A percentile compares a stretch with the other conserved stretches of the same genome.
Conservation (phyloP, 768 basidiomycete genomes). For the Pholiota microspora region DNA sequence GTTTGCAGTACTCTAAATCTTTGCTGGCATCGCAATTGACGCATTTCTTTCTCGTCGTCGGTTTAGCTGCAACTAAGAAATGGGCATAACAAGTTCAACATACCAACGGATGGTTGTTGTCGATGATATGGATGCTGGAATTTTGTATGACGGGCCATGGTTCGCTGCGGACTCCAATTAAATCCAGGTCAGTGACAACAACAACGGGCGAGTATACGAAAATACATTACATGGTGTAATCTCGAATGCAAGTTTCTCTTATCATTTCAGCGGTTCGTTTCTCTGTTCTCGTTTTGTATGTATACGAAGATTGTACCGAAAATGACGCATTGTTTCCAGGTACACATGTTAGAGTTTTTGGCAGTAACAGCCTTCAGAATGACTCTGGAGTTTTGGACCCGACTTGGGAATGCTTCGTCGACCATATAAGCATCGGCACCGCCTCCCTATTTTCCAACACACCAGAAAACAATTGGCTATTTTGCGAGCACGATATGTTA, state of each 20-base stretch:
- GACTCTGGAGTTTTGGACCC: slow-evolving; percentile 7
- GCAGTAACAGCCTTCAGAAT: slow-evolving; percentile 14
- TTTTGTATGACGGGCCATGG: slow-evolving; percentile 17
- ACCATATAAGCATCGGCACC: slow-evolving; percentile 22
- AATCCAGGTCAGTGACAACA: slow-evolving; percentile 13
- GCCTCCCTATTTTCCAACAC: no score
- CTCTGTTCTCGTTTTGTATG: neutral
- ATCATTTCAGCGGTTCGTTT: slow-evolving; percentile 15
- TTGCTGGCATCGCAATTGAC: no score
- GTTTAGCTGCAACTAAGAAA: no score
- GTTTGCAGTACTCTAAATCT: no score
- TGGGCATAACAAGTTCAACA: neutral
- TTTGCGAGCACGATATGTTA: no score
- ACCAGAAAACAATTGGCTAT: no score
- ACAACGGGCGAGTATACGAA: slow-evolving; percentile 17
- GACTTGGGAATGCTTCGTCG: slow-evolving; percentile 14
- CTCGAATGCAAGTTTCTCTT: slow-evolving; percentile 13
- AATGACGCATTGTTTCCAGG: slow-evolving; percentile 3
- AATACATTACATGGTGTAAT: slow-evolving; percentile 19
- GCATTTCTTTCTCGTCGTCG: no score
- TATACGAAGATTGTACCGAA: no score
- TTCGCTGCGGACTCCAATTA: slow-evolving; percentile 16
- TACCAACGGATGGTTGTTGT: slow-evolving; percentile 16
- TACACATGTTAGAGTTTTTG: slow-evolving; percentile 7
- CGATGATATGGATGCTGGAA: slow-evolving; percentile 20